A percentile compares a stretch with the other conserved stretches of the same genome.
Evolutionary conservation across 2,329 filamentous ascomycete species (phyloP).

Genomic region (Aspergillus fructus): DNA sequence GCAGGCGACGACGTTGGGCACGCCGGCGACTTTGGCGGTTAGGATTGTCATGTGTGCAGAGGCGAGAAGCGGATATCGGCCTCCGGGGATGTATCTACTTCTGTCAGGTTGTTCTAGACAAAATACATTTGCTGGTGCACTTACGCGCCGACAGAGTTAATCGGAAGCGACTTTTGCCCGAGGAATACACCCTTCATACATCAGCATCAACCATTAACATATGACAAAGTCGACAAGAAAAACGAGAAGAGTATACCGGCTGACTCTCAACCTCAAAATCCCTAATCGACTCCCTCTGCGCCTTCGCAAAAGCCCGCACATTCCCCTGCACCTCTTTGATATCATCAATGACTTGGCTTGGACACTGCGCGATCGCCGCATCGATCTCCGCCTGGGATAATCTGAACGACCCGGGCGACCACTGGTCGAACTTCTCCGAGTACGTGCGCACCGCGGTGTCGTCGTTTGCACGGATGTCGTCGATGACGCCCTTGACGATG

Average conservation of each 20-base stretch:
- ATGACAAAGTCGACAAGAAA: not conserved
- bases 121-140: conserved; percentile 5
- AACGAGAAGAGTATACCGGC: conserved; percentile 24
- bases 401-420: conserved; percentile 51
- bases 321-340: conserved; percentile 55
- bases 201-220: too few relatives aligned
- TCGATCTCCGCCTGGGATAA: conserved; percentile 48
- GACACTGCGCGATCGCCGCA: conserved; percentile 44
- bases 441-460: conserved; percentile 51
- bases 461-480: conserved; percentile 47
- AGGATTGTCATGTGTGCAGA: conserved; percentile 58
- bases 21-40: conserved; percentile 55
- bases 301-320: conserved; percentile 50
- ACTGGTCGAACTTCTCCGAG: conserved; percentile 56
- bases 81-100: conserved; percentile 49
- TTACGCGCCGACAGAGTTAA: conserved; percentile 47
- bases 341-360: conserved; percentile 52
- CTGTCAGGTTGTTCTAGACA: not conserved
- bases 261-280: conserved; percentile 55
- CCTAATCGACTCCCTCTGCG: conserved; percentile 46
- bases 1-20: conserved; percentile 51
- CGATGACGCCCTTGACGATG: conserved; percentile 51
- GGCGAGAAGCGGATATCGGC: conserved; percentile 54
- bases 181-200: conserved; percentile 46
- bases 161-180: conserved; percentile 53